Evolutionary conservation across 2,329 filamentous ascomycete genomes (phyloP), one percentile per base, ranked within the genome.

Genomic region (Ambrosiella xylebori): DNA sequence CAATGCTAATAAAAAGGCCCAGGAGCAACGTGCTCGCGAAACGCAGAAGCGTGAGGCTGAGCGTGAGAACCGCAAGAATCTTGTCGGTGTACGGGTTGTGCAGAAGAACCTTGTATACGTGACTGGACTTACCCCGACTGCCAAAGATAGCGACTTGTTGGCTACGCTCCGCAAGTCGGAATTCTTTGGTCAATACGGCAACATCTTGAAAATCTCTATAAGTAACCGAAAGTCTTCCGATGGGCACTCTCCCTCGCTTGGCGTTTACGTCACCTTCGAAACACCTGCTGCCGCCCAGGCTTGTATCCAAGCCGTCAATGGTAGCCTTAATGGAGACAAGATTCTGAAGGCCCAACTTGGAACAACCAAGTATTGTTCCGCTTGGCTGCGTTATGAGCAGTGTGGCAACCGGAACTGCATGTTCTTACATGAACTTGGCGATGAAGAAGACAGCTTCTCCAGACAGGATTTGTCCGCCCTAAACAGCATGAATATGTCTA

Each of bases 61-160:
- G 70, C 90, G 88, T 61, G 85, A 95, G 61, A 95, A 88, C 69
- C 86, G 93, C 63, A 97, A 97, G 70, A 95, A 96, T 67, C 79
- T 98, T 36, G 88, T 95, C 57, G 93, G 93, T 59, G 87, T 98
- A 54, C 82, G 93, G 54, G 93, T 98, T 50, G 88, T 97, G 45
- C 93, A 98, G 71, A 97, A 97, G 75, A 98, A 98, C 68, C 80
- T 98, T 51, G 93, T 98, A 63, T 98, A 98, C 70, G 91, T 98
- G 62, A 95, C 94, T 40, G 93, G 93, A 55, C 76, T 98, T 35
- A 94, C 87, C 62, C 93, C 93, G 11, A 90, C 85, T 39, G 88
- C 94, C 61, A 85, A 88, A 62, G 93, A 98, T 71, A 90, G 97
- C 68, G 88, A 91, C 64, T 76, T 98, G 2, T 78, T 97, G 52